These are phyloP conservation scores for Diphasiastrum complanatum DNA, from an alignment of 83 land plant genomes.

Conservation along the genomic window DNA sequence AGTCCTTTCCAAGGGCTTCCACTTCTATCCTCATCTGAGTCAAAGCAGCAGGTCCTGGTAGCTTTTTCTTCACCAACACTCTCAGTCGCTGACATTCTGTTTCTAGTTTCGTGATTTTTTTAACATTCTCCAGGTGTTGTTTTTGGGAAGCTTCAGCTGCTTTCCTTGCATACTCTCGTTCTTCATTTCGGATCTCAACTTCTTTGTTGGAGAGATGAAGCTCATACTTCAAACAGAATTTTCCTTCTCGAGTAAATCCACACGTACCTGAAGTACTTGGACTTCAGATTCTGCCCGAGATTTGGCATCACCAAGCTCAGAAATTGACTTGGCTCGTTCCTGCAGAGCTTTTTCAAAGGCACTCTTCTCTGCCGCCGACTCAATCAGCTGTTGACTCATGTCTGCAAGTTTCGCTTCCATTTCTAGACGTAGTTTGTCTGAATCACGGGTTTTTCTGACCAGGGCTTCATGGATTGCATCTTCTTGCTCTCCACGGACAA, in stretches of 20 bases:
- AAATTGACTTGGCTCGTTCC: conserved; percentile 23
- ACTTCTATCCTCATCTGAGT: conserved; percentile 29
- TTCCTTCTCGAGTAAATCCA: conserved; percentile 29
- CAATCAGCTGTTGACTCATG: conserved; percentile 10
- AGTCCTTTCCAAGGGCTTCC: conserved; percentile 15
- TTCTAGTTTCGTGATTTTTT: conserved; percentile 40
- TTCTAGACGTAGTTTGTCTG: not conserved
- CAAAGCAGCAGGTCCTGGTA: conserved; percentile 33
- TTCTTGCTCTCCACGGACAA: conserved; percentile 3
- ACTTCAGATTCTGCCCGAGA: conserved; percentile 25
- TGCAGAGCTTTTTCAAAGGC: conserved; percentile 11
- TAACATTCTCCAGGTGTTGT: conserved; percentile 35
- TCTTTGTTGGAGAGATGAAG: conserved; percentile 38
- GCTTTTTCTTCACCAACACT: conserved; percentile 24
- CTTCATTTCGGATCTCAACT: conserved; percentile 32
- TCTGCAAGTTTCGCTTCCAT: not conserved
- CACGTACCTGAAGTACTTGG: conserved; percentile 18
- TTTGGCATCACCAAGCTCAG: conserved; percentile 23
- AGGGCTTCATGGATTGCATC: not conserved
- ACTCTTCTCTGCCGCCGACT: conserved; percentile 18
- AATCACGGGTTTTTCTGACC: not conserved
- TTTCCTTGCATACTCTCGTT: conserved; percentile 30
- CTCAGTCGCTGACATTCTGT: conserved; percentile 35
- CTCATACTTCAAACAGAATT: conserved; percentile 36
- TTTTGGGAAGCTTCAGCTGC: conserved; percentile 25